Conservation (phyloP, 2,329 filamentous ascomycete genomes). For the Cadophora sp. region DNA sequence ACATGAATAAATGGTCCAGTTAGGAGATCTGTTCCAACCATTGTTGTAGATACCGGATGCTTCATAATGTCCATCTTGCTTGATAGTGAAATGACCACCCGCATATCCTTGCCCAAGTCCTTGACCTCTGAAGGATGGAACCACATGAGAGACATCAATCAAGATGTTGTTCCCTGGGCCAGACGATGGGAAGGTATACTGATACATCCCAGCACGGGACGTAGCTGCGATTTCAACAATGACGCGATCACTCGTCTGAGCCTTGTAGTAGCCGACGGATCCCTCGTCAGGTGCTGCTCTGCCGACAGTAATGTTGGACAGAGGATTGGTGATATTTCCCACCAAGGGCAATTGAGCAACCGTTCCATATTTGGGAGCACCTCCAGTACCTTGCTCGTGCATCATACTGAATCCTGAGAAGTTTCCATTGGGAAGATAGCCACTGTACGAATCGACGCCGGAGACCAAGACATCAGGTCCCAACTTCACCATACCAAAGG, state of each 20-base stretch:
- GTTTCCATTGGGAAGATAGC: conserved; percentile 57
- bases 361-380: conserved; percentile 73
- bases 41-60: conserved; percentile 69
- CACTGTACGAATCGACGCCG: conserved; percentile 59
- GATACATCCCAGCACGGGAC: conserved; percentile 63
- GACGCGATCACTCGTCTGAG: conserved; percentile 61
- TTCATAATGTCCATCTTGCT: conserved; percentile 60
- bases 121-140: conserved; percentile 66
- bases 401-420: conserved; percentile 69
- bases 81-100: conserved; percentile 62
- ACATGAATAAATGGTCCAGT: conserved; percentile 70
- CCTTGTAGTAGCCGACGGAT: conserved; percentile 67
- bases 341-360: conserved; percentile 64
- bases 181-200: conserved; percentile 62
- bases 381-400: conserved; percentile 72
- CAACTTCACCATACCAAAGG: conserved; percentile 54
- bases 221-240: conserved; percentile 63
- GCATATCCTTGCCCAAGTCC: conserved; percentile 68
- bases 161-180: conserved; percentile 47
- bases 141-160: conserved; percentile 55
- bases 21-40: conserved; percentile 68
- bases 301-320: conserved; percentile 61
- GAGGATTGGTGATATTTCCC: conserved; percentile 58
- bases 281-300: conserved; percentile 58
- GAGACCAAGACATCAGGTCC: conserved; percentile 51